Base-by-base conservation (phyloP, 2,329 filamentous ascomycete species). In the Fusarium pininemorale region DNA sequence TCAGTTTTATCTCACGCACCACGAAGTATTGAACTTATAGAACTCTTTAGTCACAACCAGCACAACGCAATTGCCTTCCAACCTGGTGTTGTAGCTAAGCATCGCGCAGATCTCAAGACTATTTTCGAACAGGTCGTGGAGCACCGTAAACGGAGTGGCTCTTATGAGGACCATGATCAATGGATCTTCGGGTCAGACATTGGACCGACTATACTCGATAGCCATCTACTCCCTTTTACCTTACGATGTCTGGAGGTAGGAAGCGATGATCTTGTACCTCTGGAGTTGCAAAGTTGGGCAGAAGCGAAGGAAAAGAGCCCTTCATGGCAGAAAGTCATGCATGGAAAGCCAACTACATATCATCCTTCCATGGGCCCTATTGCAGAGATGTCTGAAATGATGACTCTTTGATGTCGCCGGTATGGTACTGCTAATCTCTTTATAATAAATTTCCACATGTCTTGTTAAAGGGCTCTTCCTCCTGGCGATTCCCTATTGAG, bases 331-430 rank as follows among this genome's bases (percentile, higher is more conserved):
- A 71, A 15, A 20, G 67, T 72, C 20, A 72, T 68, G 69, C 67
- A 50, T 24, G 67, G 69, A 16, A 62, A 50, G 38, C 63, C 67
- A 5, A 72, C 69, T 5, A 55, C 26, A 10, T 67, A 67, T 38
- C 41, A 72, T 47, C 69, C 67, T 39, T 70, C 69, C 5, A 70
- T 72, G 69, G 69, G 69, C 1, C 66, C 69, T 28, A 48, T 70
- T 53, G 62, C 37, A 14, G 62, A 70, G 22, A 71, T 71, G 69
- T n/a, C 41, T 6, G 69, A 70, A 7, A 70, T 71, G 61, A 71
- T 71, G 69, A 60, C 48, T 28, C 58, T 70, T 26, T 63, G 50
- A 53, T 14, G 22, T 12, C 1, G 16, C 7, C 4, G 15, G 6
- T 14, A 18, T 32, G 28, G 22, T 24, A 4, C 2, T 5, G 12